Evolutionary conservation across 2,329 filamentous ascomycete genomes (phyloP).

Genomic region (Apiospora pterosperma): DNA sequence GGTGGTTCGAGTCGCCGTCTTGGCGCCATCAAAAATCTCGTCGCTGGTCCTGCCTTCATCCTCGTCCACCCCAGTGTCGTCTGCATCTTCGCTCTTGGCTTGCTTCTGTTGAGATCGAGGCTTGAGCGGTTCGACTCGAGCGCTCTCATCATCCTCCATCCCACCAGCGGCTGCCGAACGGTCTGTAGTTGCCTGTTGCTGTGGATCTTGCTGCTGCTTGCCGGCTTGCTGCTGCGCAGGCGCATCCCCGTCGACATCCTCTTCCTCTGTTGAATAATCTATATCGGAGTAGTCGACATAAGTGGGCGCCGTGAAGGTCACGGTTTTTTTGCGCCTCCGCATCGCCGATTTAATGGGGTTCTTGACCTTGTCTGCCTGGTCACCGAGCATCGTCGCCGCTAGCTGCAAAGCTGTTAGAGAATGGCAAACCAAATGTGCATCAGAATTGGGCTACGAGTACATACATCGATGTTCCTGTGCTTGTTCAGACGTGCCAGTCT

Average conservation of each 20-base stretch:
- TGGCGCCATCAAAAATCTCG: constrained; percentile 59
- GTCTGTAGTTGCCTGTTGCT: constrained; percentile 21
- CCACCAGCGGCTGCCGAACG: constrained; percentile 25
- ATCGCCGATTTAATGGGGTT: constrained; percentile 83
- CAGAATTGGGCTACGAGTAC: constrained; percentile 26
- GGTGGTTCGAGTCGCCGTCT: constrained; percentile 58
- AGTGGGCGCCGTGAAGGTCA: constrained; percentile 80
- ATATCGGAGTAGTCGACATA: constrained; percentile 86
- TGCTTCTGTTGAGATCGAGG: constrained; percentile 40
- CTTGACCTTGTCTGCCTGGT: constrained; percentile 72
- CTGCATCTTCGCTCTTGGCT: constrained; percentile 28
- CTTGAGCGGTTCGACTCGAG: constrained; percentile 54
- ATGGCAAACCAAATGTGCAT: background rate
- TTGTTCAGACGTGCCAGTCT: constrained; percentile 91
- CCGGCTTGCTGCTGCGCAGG: constrained; percentile 32
- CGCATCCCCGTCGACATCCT: constrained; percentile 50
- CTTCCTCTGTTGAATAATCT: constrained; percentile 80
- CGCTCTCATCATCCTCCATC: constrained; percentile 45
- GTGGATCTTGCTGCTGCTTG: constrained; percentile 26
- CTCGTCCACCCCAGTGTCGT: constrained; percentile 31
- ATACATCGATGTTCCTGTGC: constrained; percentile 94
- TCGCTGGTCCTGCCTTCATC: constrained; percentile 53
- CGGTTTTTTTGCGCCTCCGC: constrained; percentile 79
- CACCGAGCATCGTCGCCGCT: constrained; percentile 60
- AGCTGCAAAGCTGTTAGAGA: constrained; percentile 41